Base-by-base conservation (phyloP, 1,139 yeast genomes). In the Saccharomyces hybrid region DNA sequence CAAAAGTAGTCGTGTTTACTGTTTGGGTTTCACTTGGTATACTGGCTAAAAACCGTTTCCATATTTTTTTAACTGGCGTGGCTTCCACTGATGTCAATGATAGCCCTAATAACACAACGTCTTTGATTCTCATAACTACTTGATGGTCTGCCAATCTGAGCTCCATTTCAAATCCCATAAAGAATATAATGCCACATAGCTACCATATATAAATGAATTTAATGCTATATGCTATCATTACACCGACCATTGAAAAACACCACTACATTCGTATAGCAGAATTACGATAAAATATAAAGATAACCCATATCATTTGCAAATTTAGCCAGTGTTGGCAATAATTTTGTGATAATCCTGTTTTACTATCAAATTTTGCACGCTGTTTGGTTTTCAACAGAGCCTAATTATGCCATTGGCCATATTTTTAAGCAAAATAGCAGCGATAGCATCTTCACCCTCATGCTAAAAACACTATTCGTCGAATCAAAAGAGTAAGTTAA, bases 1-100 rank as follows among this genome's bases (percentile, higher is more conserved):
- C 50, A 44, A 48, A 54, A 6, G 56, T 50, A 8, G 58, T 54
- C 20, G 54, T 49, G 46, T 56, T 54, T 23, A 52, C 52, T 28
- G 32, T 27, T 46, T 56, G 58, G 3, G 32, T 25, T 16, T 26
- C n/a, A 2, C 56, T n/a, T 2, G 56, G 54, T 2, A 11, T 49
- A 27, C 4, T 30, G 8, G 51, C 14, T 31, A 52, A 16, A 41
- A 48, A 49, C 20, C 57, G 50, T 49, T 48, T 56, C 56, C 53
- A 52, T 23, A 54, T 46, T 25, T 14, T 49, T 25, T 52, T 41
- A 48, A 52, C 49, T 13, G 57, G 56, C 13, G 53, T 47, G 23
- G 55, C 55, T 16, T 51, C 27, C 48, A 44, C 25, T 8, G 38
- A 50, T 31, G 47, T 23, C 20, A 14, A 34, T 2, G 41, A 34